phyloP scores from a whole-genome alignment of 768 basidiomycete species.

The Lactarius akahatsu region DNA sequence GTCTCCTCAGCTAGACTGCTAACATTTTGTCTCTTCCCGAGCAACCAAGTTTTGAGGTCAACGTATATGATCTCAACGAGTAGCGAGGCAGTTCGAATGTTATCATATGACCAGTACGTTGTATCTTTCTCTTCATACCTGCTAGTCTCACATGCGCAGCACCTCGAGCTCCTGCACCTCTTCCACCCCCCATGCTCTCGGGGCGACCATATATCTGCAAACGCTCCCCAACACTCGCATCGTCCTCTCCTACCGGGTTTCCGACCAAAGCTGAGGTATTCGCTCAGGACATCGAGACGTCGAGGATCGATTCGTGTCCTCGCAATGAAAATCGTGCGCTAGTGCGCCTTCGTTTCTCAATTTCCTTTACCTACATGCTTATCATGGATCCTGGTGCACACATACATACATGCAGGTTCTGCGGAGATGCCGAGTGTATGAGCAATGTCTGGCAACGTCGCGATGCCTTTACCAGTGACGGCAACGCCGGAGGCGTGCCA shows the following conservation, averaged over 20 bases:
- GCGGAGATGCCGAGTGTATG: constrained; percentile 26
- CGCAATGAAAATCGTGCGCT: constrained; percentile 26
- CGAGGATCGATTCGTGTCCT: neutral
- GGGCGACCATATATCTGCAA: constrained; percentile 76
- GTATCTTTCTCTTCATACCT: constrained; percentile 25
- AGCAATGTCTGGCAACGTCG: constrained; percentile 24
- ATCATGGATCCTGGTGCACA: neutral
- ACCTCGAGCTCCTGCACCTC: constrained; percentile 75
- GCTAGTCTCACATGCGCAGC: constrained; percentile 33
- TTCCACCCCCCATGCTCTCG: constrained; percentile 78
- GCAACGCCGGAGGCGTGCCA: no score
- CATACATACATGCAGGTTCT: constrained; percentile 8
- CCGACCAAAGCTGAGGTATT: constrained; percentile 63
- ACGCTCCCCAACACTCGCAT: constrained; percentile 81
- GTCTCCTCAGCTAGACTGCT: no score
- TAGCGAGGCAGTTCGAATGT: constrained; percentile 44
- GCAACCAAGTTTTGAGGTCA: no score
- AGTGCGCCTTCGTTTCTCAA: constrained; percentile 9
- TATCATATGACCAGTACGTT: constrained; percentile 86
- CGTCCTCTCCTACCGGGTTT: no score
- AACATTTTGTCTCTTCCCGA: no score
- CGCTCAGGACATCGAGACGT: no score
- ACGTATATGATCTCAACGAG: no score
- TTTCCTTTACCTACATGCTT: neutral
- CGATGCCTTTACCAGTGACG: neutral